Evolutionary conservation across 2,329 filamentous ascomycete species (phyloP).

Genomic region (Orbilia ellipsospora): DNA sequence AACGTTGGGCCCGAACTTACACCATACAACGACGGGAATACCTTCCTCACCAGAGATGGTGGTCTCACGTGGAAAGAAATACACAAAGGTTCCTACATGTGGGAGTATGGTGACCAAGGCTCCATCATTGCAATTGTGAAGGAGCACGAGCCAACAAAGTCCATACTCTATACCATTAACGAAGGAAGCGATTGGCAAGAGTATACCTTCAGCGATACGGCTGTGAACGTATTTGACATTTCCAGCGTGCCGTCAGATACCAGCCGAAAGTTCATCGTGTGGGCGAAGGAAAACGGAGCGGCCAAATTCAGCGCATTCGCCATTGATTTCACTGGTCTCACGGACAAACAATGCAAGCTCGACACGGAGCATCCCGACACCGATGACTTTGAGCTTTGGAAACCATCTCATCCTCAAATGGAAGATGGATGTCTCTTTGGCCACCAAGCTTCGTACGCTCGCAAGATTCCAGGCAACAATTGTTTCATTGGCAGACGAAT

Average conservation of each 20-base stretch:
- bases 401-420: conserved; percentile 82
- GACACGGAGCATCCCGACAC: conserved; percentile 67
- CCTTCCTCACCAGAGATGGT: conserved; percentile 91
- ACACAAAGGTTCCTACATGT: conserved; percentile 88
- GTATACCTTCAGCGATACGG: conserved; percentile 73
- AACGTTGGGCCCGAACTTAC: conserved; percentile 83
- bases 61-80: conserved; percentile 87
- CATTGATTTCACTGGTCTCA: conserved; percentile 86
- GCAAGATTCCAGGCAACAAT: conserved; percentile 80
- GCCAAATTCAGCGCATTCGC: conserved; percentile 77
- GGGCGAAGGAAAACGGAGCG: conserved; percentile 73
- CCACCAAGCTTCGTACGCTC: conserved; percentile 86
- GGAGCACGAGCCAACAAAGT: conserved; percentile 74
- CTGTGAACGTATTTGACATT: conserved; percentile 80
- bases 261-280: conserved; percentile 90
- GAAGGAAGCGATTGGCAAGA: conserved; percentile 83
- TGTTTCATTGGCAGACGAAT: conserved; percentile 86
- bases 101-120: conserved; percentile 95
- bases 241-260: conserved; percentile 89
- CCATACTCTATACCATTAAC: conserved; percentile 80
- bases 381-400: conserved; percentile 86
- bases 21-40: conserved; percentile 78
- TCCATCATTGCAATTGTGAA: conserved; percentile 89
- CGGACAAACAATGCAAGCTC: conserved; percentile 76
- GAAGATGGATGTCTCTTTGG: conserved; percentile 89